Base-by-base conservation (phyloP, 805 yeast genomes). In the Starmera caribaea region DNA sequence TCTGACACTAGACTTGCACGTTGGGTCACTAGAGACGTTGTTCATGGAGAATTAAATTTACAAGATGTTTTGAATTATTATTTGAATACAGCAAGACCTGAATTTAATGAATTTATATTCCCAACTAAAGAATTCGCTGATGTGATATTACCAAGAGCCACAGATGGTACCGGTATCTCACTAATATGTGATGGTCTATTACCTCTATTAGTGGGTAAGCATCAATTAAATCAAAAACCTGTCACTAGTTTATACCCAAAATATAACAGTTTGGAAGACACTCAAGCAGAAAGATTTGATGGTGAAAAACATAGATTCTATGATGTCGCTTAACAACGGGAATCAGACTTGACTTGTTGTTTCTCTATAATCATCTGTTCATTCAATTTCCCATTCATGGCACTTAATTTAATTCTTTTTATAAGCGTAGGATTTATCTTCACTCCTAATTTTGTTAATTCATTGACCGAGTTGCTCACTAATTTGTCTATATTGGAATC, bases 1-100 rank as follows among this genome's bases (percentile, higher is more conserved):
- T 77, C 90, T 1, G 97, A 89, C 57, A 76, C 82, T 5, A 63
- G 96, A 40, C 63, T 89, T 32, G 79, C 86, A n/a, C 72, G 95
- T 46, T 76, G 92, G 82, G 80, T 85, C 36, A 63, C 43, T 10
- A 40, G 47, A 11, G 55, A 45, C 30, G 69, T 62, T 16, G 37
- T 59, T 3, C 44, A 44, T 6, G 52, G 49, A 7, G 45, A 51
- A 1, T 33, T 41, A 3, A 49, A 49, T 16, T 46, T 66, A 7
- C 55, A 49, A 10, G 51, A 46, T 1, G 46, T 70, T 14, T 38
- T 69, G 29, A 61, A 62, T 31, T 40, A 58, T 30, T 85, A 84
- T 55, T 56, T 84, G 32, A 68, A 65, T 35, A 59, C 63, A 5
- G 74, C 84, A 3, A 66, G 86, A 41, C 69, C 76, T 9, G 92